Evolutionary conservation across 2,329 filamentous ascomycete species (phyloP).

Genomic region (Rutstroemia sp.): DNA sequence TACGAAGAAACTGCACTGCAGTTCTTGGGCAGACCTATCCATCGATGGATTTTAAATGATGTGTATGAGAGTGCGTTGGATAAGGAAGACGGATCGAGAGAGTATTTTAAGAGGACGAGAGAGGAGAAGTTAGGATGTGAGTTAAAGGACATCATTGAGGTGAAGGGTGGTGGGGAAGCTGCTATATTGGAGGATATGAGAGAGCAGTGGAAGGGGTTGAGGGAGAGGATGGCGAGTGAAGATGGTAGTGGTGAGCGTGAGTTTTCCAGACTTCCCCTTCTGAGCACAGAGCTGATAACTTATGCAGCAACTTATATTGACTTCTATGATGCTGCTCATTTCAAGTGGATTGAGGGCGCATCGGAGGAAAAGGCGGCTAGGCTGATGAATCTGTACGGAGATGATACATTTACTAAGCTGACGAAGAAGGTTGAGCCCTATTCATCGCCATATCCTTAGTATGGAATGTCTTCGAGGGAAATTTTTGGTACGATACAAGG

Average conservation of each 20-base stretch:
- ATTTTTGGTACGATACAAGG: too few relatives aligned
- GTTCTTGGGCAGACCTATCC: neutral
- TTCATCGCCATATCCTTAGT: neutral
- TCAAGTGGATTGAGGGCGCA: slow-evolving; percentile 14
- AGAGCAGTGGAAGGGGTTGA: neutral
- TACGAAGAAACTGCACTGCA: slow-evolving; percentile 7
- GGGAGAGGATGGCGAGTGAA: neutral
- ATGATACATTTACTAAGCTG: slow-evolving; percentile 20
- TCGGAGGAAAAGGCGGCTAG: slow-evolving; percentile 14
- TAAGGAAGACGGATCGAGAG: slow-evolving; percentile 13
- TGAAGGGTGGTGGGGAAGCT: neutral
- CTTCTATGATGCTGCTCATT: neutral
- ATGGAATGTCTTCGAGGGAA: too few relatives aligned
- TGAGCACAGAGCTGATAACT: neutral
- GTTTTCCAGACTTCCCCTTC: neutral
- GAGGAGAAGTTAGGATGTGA: slow-evolving; percentile 1
- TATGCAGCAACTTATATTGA: neutral
- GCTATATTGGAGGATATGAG: neutral
- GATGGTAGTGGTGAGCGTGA: neutral
- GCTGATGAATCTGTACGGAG: slow-evolving; percentile 14
- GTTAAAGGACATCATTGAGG: neutral
- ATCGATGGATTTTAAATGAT: slow-evolving; percentile 14
- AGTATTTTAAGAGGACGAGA: slow-evolving; percentile 17
- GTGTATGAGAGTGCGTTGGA: slow-evolving; percentile 16
- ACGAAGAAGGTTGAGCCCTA: slow-evolving; percentile 16